These are phyloP conservation scores for Umbelopsis sp. DNA, from an alignment of 192 early-diverging fungal species.

Conservation along the genomic window DNA sequence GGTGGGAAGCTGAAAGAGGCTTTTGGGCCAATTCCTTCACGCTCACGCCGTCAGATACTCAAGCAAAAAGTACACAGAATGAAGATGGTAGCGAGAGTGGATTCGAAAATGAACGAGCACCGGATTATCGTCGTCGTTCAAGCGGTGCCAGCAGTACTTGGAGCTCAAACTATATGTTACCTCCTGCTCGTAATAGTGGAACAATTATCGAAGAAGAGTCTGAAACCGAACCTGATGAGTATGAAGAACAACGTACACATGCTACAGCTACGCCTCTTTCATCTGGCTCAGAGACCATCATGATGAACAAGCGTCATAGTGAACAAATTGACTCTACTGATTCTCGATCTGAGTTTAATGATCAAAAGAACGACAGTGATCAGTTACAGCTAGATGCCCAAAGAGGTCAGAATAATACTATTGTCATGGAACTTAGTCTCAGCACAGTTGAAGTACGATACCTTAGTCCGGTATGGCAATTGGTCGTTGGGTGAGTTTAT, in stretches of 20 bases:
- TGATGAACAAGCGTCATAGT: slow-evolving; percentile 9
- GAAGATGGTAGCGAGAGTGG: not conserved
- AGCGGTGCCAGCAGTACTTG: slow-evolving; percentile 2
- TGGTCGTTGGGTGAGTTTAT: slow-evolving; percentile 66
- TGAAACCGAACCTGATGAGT: slow-evolving; percentile 5
- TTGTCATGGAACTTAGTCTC: slow-evolving; percentile 78
- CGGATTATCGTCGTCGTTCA: slow-evolving; percentile 1
- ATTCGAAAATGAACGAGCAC: not conserved
- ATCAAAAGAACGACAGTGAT: slow-evolving; percentile 34
- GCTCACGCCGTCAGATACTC: not conserved
- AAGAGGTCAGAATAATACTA: slow-evolving; percentile 67
- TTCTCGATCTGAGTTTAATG: not conserved
- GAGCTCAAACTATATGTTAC: not conserved
- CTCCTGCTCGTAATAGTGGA: not conserved
- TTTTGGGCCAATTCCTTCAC: slow-evolving; percentile 53
- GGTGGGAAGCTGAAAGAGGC: slow-evolving; percentile 73
- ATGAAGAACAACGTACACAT: not conserved
- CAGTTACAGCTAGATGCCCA: slow-evolving; percentile 65
- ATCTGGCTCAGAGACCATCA: slow-evolving; percentile 8
- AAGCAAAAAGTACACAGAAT: not conserved
- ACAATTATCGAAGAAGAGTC: not conserved
- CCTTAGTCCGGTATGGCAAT: slow-evolving; percentile 66
- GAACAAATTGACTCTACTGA: not conserved
- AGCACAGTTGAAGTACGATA: slow-evolving; percentile 57
- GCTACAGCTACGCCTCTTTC: not conserved